Evolutionary conservation across 495 filamentous ascomycete genomes (phyloP).

Genomic region (Friedmanniomyces endolithicus): DNA sequence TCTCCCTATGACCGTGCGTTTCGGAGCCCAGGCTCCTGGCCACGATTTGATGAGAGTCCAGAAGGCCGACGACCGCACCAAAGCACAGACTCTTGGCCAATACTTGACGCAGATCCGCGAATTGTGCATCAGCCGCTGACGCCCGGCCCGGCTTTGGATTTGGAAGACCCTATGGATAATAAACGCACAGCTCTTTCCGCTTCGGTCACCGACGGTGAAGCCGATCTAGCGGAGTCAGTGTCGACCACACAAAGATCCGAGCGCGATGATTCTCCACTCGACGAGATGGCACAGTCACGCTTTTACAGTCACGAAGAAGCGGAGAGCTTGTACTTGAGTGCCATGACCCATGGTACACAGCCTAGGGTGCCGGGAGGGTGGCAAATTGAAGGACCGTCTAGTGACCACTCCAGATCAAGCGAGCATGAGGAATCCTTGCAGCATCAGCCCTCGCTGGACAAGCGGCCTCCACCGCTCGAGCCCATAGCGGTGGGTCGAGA

Average conservation of each 20-base stretch:
- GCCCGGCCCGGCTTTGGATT: neutral
- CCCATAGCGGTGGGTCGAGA: neutral
- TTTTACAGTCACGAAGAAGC: constrained; percentile 85
- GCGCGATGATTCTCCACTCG: constrained; percentile 7
- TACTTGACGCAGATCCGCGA: constrained; percentile 4
- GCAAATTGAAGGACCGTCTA: constrained; percentile 16
- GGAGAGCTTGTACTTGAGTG: constrained; percentile 91
- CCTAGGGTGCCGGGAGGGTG: constrained; percentile 27
- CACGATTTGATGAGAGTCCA: constrained; percentile 2
- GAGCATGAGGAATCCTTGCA: neutral
- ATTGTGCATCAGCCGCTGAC: constrained; percentile 1
- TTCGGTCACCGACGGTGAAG: neutral
- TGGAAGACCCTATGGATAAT: constrained; percentile 11
- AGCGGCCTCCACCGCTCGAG: neutral
- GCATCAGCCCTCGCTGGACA: neutral
- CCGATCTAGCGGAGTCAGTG: neutral
- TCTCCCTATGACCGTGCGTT: constrained; percentile 11
- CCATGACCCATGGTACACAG: constrained; percentile 36
- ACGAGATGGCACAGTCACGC: constrained; percentile 50
- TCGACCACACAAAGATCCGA: neutral
- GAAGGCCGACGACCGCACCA: constrained; percentile 3
- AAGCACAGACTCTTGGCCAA: constrained; percentile 16
- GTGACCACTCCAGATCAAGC: neutral
- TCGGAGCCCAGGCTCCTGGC: constrained; percentile 16
- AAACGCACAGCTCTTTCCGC: constrained; percentile 4